Evolutionary conservation across 371 early-diverging fungal genomes (phyloP).

Genomic region (Apophysomyces sp.): DNA sequence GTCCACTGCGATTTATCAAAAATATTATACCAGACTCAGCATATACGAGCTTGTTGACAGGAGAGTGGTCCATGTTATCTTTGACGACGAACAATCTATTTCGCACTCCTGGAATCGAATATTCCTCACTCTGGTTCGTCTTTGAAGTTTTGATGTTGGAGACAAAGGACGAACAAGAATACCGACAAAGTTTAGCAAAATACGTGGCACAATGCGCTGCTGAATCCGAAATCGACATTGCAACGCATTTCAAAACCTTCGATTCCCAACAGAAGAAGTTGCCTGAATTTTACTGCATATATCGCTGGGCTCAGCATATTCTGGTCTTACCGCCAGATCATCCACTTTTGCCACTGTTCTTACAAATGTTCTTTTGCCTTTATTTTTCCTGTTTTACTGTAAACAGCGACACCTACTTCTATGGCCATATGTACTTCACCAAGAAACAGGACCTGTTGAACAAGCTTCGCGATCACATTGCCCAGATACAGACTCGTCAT

Average conservation of each 20-base stretch:
- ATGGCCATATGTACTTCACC: slow-evolving; percentile 53
- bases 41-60: slow-evolving; percentile 48
- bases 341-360: slow-evolving; percentile 52
- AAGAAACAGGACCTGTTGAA: slow-evolving; percentile 44
- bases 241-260: slow-evolving; percentile 25
- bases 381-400: slow-evolving; percentile 48
- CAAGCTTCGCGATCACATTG: slow-evolving; percentile 49
- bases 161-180: slow-evolving; percentile 43
- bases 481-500: slow-evolving; percentile 42
- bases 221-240: slow-evolving; percentile 23
- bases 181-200: slow-evolving; percentile 39
- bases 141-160: slow-evolving; percentile 59
- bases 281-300: slow-evolving; percentile 53
- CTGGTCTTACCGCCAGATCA: slow-evolving; percentile 50
- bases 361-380: slow-evolving; percentile 67
- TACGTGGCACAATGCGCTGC: slow-evolving; percentile 18
- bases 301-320: slow-evolving; percentile 60
- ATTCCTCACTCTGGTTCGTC: slow-evolving; percentile 54
- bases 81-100: slow-evolving; percentile 45
- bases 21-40: slow-evolving; percentile 44
- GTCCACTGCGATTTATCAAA: slow-evolving; percentile 30
- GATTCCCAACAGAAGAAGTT: slow-evolving; percentile 42
- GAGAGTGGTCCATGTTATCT: slow-evolving; percentile 54
- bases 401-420: slow-evolving; percentile 28
- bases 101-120: slow-evolving; percentile 50